These are phyloP conservation scores for Pholiota conissans DNA, from an alignment of 768 basidiomycete species.

Conservation along the genomic window DNA sequence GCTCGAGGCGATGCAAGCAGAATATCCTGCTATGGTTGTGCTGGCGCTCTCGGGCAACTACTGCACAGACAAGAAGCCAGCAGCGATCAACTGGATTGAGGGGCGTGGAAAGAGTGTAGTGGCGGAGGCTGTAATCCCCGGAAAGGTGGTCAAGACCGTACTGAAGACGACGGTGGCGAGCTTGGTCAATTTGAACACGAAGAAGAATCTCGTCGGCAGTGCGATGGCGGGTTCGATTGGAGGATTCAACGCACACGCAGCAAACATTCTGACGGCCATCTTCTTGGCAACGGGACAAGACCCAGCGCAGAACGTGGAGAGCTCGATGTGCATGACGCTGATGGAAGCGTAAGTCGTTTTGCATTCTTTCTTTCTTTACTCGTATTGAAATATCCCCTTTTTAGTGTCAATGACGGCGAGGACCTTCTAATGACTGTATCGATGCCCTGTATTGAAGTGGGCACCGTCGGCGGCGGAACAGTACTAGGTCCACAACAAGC, in stretches of 20 bases:
- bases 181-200: conserved; percentile 86
- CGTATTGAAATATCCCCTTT: neutral
- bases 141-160: conserved; percentile 83
- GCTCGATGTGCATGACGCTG: conserved; percentile 96
- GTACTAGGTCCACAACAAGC: conserved; percentile 87
- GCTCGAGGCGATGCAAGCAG: conserved; percentile 69
- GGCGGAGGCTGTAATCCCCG: conserved; percentile 91
- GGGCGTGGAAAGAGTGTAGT: conserved; percentile 98
- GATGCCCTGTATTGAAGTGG: conserved; percentile 99
- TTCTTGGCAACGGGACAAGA: conserved; percentile 98
- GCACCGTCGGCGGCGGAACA: conserved; percentile 96
- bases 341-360: conserved; percentile 89
- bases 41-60: conserved; percentile 96
- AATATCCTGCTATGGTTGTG: conserved; percentile 91
- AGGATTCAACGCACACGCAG: conserved; percentile 98
- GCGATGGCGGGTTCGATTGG: conserved; percentile 99
- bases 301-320: conserved; percentile 98
- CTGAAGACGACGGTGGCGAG: conserved; percentile 94
- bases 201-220: conserved; percentile 97
- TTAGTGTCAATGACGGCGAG: conserved; percentile 83
- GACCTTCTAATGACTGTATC: conserved; percentile 92
- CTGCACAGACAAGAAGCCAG: conserved; percentile 99
- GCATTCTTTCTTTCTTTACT: conserved; percentile 1
- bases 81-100: conserved; percentile 99
- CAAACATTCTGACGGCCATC: conserved; percentile 94